A percentile compares a stretch with the other conserved stretches of the same genome.
Evolutionary conservation across 495 filamentous ascomycete species (phyloP).

Genomic region (Cladorrhinum samala): DNA sequence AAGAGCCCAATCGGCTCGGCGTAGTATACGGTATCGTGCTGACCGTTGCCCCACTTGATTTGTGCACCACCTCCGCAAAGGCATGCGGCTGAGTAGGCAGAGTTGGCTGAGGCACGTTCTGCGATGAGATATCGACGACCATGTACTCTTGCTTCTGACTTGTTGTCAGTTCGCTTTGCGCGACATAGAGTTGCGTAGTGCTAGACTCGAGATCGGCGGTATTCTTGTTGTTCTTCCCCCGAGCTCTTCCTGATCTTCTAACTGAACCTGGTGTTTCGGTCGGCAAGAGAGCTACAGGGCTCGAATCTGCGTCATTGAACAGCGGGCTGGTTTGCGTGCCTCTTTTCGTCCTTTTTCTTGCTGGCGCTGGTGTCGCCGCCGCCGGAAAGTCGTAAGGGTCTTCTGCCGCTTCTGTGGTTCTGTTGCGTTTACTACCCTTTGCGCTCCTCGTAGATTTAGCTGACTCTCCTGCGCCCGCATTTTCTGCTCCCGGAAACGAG

Average conservation of each 20-base stretch:
- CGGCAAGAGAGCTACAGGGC: background rate
- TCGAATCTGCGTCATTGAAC: background rate
- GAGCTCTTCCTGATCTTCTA: background rate
- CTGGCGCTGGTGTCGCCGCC: background rate
- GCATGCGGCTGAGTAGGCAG: background rate
- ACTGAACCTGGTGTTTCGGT: background rate
- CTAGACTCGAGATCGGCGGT: conserved; percentile 11
- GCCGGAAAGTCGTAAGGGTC: background rate
- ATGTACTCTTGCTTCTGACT: conserved; percentile 26
- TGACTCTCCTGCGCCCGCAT: background rate
- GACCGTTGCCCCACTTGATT: conserved; percentile 18
- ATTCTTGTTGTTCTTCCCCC: background rate
- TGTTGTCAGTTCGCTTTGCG: conserved; percentile 22
- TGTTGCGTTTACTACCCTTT: background rate
- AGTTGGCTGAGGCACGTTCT: conserved; percentile 4
- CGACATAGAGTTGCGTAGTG: conserved; percentile 14
- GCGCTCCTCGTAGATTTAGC: background rate
- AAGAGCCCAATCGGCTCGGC: conserved; percentile 17
- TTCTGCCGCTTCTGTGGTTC: background rate
- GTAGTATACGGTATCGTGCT: conserved; percentile 24
- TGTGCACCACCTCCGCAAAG: conserved; percentile 8
- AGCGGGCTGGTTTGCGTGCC: background rate
- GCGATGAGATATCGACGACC: conserved; percentile 15
- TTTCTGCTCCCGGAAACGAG: too few species aligned
- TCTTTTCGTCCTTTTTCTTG: background rate